A percentile compares a stretch with the other conserved stretches of the same genome.
phyloP scores from a whole-genome alignment of 352 stramenopile genomes.

The Halophytophthora batemanensis region DNA sequence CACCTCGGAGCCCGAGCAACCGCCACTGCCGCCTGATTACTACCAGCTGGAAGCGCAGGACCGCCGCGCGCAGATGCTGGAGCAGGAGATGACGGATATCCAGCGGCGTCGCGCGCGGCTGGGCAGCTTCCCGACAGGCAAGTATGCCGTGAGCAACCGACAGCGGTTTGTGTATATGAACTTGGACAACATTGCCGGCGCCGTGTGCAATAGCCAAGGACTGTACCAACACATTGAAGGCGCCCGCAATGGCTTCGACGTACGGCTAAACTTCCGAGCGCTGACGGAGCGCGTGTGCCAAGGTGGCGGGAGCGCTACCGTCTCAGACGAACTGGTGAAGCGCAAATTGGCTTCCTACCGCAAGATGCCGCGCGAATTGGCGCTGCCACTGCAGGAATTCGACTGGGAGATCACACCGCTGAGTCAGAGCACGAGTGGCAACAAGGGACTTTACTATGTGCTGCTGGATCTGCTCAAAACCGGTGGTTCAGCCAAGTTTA shows the following conservation, averaged over 20 bases:
- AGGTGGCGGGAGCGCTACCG: constrained; percentile 1
- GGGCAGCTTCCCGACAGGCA: constrained; percentile 7
- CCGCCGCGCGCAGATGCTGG: constrained; percentile 13
- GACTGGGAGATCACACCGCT: constrained; percentile 10
- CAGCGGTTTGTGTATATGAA: constrained; percentile 20
- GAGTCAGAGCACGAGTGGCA: background rate
- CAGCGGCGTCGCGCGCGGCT: constrained; percentile 12
- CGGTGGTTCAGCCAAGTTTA: constrained; percentile 6
- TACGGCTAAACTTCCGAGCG: constrained; percentile 16
- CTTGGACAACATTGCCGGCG: constrained; percentile 12
- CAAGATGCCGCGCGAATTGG: constrained; percentile 12
- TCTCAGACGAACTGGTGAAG: too few species aligned
- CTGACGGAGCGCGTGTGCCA: constrained; percentile 18
- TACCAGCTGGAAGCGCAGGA: constrained; percentile 6
- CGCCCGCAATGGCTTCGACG: constrained; percentile 7
- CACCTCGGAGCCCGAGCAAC: background rate
- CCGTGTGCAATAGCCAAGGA: constrained; percentile 9
- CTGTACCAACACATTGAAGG: constrained; percentile 10
- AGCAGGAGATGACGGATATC: constrained; percentile 15
- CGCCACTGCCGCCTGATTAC: constrained; percentile 4
- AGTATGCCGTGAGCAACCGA: constrained; percentile 13
- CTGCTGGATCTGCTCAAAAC: constrained; percentile 14
- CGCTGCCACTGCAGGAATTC: constrained; percentile 10
- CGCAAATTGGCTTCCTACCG: constrained; percentile 12
- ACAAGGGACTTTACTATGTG: constrained; percentile 11